Base-by-base conservation (phyloP, 768 basidiomycete species). In the Xerocomellus chrysenteron region DNA sequence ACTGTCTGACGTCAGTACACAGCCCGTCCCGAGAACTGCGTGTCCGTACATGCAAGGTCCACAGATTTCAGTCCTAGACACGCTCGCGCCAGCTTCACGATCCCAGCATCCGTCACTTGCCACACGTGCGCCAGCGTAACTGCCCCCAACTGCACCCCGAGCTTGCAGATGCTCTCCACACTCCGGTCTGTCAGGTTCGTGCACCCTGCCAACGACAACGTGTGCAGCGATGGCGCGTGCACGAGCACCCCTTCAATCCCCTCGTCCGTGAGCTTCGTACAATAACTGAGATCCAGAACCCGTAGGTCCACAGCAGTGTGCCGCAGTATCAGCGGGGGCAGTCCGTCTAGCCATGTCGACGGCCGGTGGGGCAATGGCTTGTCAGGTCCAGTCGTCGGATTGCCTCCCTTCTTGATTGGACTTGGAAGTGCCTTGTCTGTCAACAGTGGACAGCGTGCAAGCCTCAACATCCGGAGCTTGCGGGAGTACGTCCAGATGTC, bases 401-500 rank as follows among this genome's bases (percentile, higher is more conserved):
- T 66, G 24, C 63, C 62, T 30, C 65, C 68, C 57, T 77, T 74
- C 58, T 78, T 74, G 43, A 69, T 55, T 5, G 73, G 66, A 44
- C 80, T 79, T 12, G 92, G 92, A 69, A 95, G 90, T 1, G 85
- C 85, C 62, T 80, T 85, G 75, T 95, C 92, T 28, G 89, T 89
- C 62, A 97, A 73, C 14, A 84, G 76, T 28, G 80, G 70, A 69
- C 93, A 97, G 50, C 89, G 87, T 39, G 89, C 86, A 46, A 98
- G 74, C 61, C 88, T 85, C 57, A 97, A 68, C 45, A 80, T 83
- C 9, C 90, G 80, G 51, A 98, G 76, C 66, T 85, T 89, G 59
- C 90, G 83, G 44, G 88, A 88, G 71, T 85, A 91, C 32, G 80
- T 78, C 80, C 94, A 88, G n/a, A 97, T 78, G 65, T 92, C 90